Percentiles rank a stretch among this genome's conserved stretches.
phyloP scores from a whole-genome alignment of 1,284 basidiomycete genomes.

The Tremellales sp. region DNA sequence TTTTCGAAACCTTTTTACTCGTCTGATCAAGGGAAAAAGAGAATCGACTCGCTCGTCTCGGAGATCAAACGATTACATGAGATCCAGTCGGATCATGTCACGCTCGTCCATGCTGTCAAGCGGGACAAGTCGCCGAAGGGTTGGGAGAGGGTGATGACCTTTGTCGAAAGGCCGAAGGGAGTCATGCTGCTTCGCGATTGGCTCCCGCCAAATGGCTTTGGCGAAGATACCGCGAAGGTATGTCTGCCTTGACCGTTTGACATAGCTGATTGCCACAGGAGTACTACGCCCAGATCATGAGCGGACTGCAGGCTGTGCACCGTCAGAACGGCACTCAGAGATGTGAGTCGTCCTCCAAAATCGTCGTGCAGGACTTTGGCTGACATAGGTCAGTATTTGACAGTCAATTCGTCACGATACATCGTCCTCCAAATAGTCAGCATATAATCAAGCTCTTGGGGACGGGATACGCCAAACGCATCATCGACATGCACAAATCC shows the following conservation, averaged over 20 bases:
- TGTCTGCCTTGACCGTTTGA: slow-evolving; percentile 2
- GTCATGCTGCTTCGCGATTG: slow-evolving; percentile 38
- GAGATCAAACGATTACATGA: slow-evolving; percentile 34
- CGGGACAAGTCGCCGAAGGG: slow-evolving; percentile 40
- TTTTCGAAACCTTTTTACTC: slow-evolving; percentile 43
- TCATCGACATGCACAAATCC: slow-evolving; percentile 46
- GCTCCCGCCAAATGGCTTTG: slow-evolving; percentile 39
- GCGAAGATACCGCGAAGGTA: slow-evolving; percentile 38
- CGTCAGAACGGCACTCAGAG: slow-evolving; percentile 37
- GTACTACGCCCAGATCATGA: slow-evolving; percentile 41
- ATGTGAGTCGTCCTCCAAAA: slow-evolving; percentile 25
- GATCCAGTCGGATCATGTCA: slow-evolving; percentile 30
- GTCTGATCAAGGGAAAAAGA: slow-evolving; percentile 33
- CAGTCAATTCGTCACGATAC: slow-evolving; percentile 34
- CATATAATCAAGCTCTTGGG: slow-evolving; percentile 39
- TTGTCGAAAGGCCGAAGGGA: slow-evolving; percentile 36
- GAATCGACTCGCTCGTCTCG: slow-evolving; percentile 34
- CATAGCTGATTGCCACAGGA: slow-evolving; percentile 19
- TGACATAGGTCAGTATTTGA: slow-evolving; percentile 30
- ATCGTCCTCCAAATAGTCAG: slow-evolving; percentile 18
- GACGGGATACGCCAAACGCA: slow-evolving; percentile 38
- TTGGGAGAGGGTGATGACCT: slow-evolving; percentile 40
- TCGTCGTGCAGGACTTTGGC: not conserved
- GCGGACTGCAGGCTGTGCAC: slow-evolving; percentile 40
- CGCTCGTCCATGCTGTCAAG: slow-evolving; percentile 37